These are phyloP conservation scores for Komagataella pseudopastoris DNA, from an alignment of 805 yeast species.

Conservation along the genomic window DNA sequence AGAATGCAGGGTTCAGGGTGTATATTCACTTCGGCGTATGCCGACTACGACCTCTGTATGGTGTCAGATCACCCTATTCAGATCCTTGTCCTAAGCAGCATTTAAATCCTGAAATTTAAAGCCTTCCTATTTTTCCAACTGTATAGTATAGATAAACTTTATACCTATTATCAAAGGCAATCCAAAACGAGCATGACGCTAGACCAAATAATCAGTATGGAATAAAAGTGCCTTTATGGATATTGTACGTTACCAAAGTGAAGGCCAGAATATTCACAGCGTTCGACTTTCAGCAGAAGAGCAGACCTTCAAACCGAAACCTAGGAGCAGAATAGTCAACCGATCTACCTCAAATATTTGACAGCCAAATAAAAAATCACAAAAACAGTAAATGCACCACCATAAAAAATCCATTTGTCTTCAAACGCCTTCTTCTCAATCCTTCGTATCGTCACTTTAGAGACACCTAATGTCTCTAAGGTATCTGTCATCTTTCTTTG, in stretches of 20 bases:
- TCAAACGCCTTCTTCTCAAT: constrained; percentile 74
- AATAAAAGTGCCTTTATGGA: too few relatives aligned
- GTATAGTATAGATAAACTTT: too few relatives aligned
- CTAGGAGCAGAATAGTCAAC: background rate
- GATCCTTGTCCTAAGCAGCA: too few relatives aligned
- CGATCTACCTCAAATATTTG: constrained; percentile 40
- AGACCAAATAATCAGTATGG: too few relatives aligned
- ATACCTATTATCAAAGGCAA: too few relatives aligned
- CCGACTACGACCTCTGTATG: too few relatives aligned
- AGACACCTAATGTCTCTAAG: constrained; percentile 73
- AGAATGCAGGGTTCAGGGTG: too few relatives aligned
- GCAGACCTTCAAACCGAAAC: background rate
- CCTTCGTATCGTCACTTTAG: constrained; percentile 67
- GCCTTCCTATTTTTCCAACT: too few relatives aligned
- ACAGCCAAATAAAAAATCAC: constrained; percentile 55
- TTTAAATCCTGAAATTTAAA: too few relatives aligned
- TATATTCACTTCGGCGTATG: too few relatives aligned
- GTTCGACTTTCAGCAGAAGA: background rate
- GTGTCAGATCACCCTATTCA: too few relatives aligned
- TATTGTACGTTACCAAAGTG: background rate
- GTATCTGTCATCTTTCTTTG: constrained; percentile 53
- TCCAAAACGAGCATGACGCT: too few relatives aligned
- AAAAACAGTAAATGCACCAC: constrained; percentile 50
- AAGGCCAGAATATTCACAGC: background rate
- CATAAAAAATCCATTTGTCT: constrained; percentile 80